Base-by-base conservation (phyloP, 192 early-diverging fungal genomes). In the Backusella macrospora region DNA sequence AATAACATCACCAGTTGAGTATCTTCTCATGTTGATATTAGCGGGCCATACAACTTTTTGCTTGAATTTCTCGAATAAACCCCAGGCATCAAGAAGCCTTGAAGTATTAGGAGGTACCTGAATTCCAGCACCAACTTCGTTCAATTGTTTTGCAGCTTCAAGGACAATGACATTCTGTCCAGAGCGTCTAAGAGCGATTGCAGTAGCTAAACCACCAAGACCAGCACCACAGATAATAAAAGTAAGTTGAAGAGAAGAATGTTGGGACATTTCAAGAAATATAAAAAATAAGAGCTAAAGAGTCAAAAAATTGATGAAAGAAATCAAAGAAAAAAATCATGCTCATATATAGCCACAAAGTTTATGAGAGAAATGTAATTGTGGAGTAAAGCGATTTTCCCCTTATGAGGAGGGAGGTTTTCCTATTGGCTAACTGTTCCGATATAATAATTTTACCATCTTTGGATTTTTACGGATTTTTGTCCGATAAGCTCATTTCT, bases 111-210 rank as follows among this genome's bases (percentile, higher is more conserved):
- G 71, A 46, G 71, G 71, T 6, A 73, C 59, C 15, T 73, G 71
- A 62, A 73, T 73, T 23, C 71, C 71, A 13, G 71, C 71, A 47
- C 71, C 71, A 18, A 73, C 59, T 34, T 73, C 71, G n/a, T 39
- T 63, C 62, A 73, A 6, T 45, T 73, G 18, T 18, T 73, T 55
- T 9, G 71, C 71, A 64, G 40, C 59, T 43, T 73, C 71, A n/a
- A 73, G 55, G n/a, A 73, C 71, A 21, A 44, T 55, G 21, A 73
- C 59, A n/a, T 44, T 62, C 16, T 73, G 71, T 23, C 71, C 71
- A 63, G 62, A 48, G 14, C 71, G 47, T 63, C 43, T 34, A 9
- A 73, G 43, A 10, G 71, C 71, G 16, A 73, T 73, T n/a, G 71
- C 71, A 46, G 71, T 38, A 37, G 71, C 55, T 29, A 73, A 42